Conservation (phyloP, 371 early-diverging fungal species). For the Circinella umbellata region DNA sequence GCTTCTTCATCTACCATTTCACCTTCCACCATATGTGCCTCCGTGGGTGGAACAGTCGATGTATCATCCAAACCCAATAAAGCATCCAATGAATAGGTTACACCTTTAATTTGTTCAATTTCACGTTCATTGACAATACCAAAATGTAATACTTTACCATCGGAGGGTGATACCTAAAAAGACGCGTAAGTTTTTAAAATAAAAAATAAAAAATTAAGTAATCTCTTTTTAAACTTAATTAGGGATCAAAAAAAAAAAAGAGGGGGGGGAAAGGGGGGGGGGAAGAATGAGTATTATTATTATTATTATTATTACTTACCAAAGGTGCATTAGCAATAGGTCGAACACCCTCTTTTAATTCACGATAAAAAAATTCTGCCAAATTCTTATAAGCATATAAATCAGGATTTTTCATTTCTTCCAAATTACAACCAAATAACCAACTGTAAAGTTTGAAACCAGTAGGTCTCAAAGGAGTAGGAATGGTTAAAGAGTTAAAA, state of each 20-base stretch:
- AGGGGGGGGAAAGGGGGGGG: background rate
- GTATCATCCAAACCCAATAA: slow-evolving; percentile 76
- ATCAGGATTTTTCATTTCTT: slow-evolving; percentile 89
- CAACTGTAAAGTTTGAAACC: slow-evolving; percentile 80
- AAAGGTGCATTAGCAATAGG: slow-evolving; percentile 67
- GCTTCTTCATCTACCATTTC: slow-evolving; percentile 69
- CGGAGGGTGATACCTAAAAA: slow-evolving; percentile 81
- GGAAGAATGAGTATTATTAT: background rate
- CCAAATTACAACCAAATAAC: slow-evolving; percentile 90
- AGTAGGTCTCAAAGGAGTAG: slow-evolving; percentile 75
- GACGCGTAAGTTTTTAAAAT: background rate
- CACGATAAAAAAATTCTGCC: slow-evolving; percentile 90
- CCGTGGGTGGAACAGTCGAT: slow-evolving; percentile 37
- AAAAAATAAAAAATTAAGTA: too few relatives aligned
- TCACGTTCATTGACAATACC: slow-evolving; percentile 78
- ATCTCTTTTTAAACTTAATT: too few relatives aligned
- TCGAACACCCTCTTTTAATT: slow-evolving; percentile 77
- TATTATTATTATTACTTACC: slow-evolving; percentile 43
- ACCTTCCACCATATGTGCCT: slow-evolving; percentile 51
- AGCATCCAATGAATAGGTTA: slow-evolving; percentile 87
- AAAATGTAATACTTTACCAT: slow-evolving; percentile 89
- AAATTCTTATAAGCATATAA: slow-evolving; percentile 83
- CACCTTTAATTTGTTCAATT: slow-evolving; percentile 94
- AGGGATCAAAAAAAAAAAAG: too few relatives aligned
- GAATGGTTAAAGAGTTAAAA: slow-evolving; percentile 84